Percentiles rank a stretch among this genome's conserved stretches.
phyloP scores from a whole-genome alignment of 179 eudicot genomes.

The Actinidia polygama region DNA sequence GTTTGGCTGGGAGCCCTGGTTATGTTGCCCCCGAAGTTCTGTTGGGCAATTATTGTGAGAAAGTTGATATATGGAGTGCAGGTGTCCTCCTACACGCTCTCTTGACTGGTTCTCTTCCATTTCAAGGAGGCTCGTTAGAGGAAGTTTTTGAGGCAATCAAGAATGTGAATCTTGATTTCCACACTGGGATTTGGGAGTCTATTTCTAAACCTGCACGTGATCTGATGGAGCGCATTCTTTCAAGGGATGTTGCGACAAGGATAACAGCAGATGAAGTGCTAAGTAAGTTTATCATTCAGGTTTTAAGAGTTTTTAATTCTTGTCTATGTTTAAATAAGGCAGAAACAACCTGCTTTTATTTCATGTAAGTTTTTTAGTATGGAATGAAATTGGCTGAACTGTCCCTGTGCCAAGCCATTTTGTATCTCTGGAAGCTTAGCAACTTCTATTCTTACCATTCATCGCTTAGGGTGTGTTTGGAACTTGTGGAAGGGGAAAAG shows the following conservation, averaged over 20 bases:
- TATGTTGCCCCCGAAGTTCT: constrained; percentile 96
- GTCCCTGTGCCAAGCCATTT: background rate
- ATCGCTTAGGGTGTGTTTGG: background rate
- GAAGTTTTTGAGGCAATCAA: constrained; percentile 86
- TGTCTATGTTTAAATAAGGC: background rate
- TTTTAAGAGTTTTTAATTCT: background rate
- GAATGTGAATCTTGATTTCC: constrained; percentile 66
- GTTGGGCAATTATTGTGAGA: constrained; percentile 78
- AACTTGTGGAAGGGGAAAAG: too few relatives aligned
- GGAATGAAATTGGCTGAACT: constrained; percentile 12
- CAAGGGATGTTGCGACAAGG: constrained; percentile 67
- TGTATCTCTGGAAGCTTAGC: background rate
- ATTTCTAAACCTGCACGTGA: constrained; percentile 88
- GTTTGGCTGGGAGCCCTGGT: constrained; percentile 95
- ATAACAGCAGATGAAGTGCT: constrained; percentile 77
- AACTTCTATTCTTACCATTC: background rate
- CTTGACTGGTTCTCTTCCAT: constrained; percentile 79
- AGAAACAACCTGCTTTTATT: constrained; percentile 1
- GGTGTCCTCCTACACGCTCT: constrained; percentile 88
- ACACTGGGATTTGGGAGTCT: constrained; percentile 69
- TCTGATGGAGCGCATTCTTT: constrained; percentile 78
- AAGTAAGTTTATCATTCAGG: constrained; percentile 49
- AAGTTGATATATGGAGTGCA: constrained; percentile 95
- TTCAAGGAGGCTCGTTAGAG: constrained; percentile 79
- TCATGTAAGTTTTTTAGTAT: background rate